phyloP scores from a whole-genome alignment of 2,329 filamentous ascomycete genomes.

The Ceratocystiopsis sp. region DNA sequence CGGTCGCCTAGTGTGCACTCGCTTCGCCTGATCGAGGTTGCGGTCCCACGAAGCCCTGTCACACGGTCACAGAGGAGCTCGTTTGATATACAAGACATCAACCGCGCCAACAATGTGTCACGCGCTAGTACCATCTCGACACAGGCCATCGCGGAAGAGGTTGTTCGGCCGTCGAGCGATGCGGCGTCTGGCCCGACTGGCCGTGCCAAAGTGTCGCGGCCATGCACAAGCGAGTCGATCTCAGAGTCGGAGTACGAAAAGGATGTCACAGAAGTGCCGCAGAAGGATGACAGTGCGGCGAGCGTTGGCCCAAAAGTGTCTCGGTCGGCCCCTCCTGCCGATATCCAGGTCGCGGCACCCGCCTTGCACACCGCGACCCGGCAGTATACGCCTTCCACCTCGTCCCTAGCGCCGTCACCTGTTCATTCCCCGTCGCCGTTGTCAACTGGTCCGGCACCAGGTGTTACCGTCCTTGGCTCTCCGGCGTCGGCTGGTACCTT shows the following conservation, averaged over 20 bases:
- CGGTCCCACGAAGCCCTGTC: slow-evolving; percentile 31
- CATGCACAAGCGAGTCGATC: slow-evolving; percentile 17
- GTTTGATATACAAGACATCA: slow-evolving; percentile 22
- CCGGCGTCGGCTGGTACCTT: slow-evolving; percentile 15
- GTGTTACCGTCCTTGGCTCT: slow-evolving; percentile 17
- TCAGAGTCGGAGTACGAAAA: slow-evolving; percentile 26
- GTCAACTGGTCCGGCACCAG: slow-evolving; percentile 4
- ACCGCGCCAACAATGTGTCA: slow-evolving; percentile 18
- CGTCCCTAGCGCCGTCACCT: background rate
- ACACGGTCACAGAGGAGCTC: slow-evolving; percentile 31
- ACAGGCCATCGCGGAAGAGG: slow-evolving; percentile 24
- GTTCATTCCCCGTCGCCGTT: slow-evolving; percentile 7
- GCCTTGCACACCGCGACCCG: slow-evolving; percentile 11
- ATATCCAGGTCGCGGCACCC: slow-evolving; percentile 6
- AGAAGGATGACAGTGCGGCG: background rate
- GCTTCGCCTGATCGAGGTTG: slow-evolving; percentile 40
- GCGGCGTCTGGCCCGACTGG: background rate
- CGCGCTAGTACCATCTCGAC: slow-evolving; percentile 23
- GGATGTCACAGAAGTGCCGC: background rate
- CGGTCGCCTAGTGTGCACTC: slow-evolving; percentile 34
- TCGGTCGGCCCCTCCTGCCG: background rate
- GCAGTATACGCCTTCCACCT: slow-evolving; percentile 9
- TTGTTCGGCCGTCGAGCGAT: slow-evolving; percentile 11
- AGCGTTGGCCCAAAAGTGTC: no score
- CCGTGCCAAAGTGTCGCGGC: slow-evolving; percentile 1